Percentiles rank a stretch among this genome's conserved stretches.
These are phyloP conservation scores for Heliocybe sulcata DNA, from an alignment of 1,284 basidiomycete species.

Conservation along the genomic window DNA sequence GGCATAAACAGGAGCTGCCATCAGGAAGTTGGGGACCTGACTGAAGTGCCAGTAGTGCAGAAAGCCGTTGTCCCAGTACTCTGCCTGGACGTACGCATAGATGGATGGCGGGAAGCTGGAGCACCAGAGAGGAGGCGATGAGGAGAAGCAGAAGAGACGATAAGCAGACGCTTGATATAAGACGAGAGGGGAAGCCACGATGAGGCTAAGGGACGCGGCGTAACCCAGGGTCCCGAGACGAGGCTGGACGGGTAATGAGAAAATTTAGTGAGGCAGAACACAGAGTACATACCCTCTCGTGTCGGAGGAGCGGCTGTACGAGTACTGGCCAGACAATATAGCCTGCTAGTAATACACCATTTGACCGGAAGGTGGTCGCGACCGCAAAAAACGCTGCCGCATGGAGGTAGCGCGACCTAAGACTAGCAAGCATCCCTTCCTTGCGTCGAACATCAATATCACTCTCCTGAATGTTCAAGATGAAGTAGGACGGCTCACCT, in stretches of 20 bases:
- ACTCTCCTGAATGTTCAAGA: background rate
- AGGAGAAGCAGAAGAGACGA: constrained; percentile 47
- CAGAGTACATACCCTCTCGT: constrained; percentile 21
- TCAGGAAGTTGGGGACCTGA: constrained; percentile 85
- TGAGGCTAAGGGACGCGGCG: constrained; percentile 31
- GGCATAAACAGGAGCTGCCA: constrained; percentile 68
- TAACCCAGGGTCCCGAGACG: constrained; percentile 21
- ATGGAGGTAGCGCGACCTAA: constrained; percentile 35
- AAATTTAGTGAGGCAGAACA: background rate
- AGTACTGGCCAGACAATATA: constrained; percentile 71
- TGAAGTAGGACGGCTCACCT: constrained; percentile 33
- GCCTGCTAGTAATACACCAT: constrained; percentile 71
- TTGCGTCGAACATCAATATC: background rate
- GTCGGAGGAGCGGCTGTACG: constrained; percentile 38
- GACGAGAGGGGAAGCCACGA: constrained; percentile 61
- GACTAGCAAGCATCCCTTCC: constrained; percentile 57
- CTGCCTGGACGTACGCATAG: constrained; percentile 78
- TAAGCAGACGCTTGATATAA: constrained; percentile 67
- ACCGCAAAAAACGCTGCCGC: constrained; percentile 60
- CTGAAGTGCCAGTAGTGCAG: constrained; percentile 80
- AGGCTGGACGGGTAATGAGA: constrained; percentile 22
- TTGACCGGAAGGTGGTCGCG: constrained; percentile 73
- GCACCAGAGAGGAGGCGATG: constrained; percentile 56
- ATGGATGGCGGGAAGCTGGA: constrained; percentile 49
- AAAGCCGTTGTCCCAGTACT: constrained; percentile 88